Evolutionary conservation across 2,329 filamentous ascomycete genomes (phyloP), one percentile per base, ranked within the genome.

Genomic region (Aspergillus thermomutatus): DNA sequence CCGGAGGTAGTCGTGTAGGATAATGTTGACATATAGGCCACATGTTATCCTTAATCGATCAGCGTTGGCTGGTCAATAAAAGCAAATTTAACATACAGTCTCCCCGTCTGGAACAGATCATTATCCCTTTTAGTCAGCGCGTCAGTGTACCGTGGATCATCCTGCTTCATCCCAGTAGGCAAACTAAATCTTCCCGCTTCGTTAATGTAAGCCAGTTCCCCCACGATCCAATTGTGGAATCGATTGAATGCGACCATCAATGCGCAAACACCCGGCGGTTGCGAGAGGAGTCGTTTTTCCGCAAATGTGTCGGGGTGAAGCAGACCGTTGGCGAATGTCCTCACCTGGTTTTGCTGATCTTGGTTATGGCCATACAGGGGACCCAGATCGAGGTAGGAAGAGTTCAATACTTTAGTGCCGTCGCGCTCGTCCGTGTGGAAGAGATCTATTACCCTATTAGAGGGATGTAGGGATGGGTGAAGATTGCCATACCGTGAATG

Each of bases 321-420:
- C 3, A 71, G 60, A 6, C 76, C 77, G 9, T 69, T 59, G 40
- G 71, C 70, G 55, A 71, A 71, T 17, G 69, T 72, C 3, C 76
- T 69, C 8, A 76, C 66, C 48, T 62, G 64, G 1, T 63, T 54
- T 31, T 78, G 75, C 49, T 71, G 67, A 10, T 71, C 68, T 3
- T 62, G 41, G 4, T 64, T 73, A 51, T 64, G 70, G 1, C 78
- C 78, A 60, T 80, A 80, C 0, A 80, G 61, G 0, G 78, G 78
- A 2, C 76, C 70, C 1, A 81, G 64, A 53, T 81, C 79, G 4
- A 80, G 68, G 54, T 80, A 81, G 0, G 79, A 81, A 0, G 78
- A 80, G 0, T 67, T 75, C 19, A 74, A 71, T 37, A 54, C 63
- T 58, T 61, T 73, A 62, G 61, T 74, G 58, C 41, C 68, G 69